These are phyloP conservation scores for Irpex rosettiformis DNA, from an alignment of 1,284 basidiomycete genomes.

Conservation along the genomic window DNA sequence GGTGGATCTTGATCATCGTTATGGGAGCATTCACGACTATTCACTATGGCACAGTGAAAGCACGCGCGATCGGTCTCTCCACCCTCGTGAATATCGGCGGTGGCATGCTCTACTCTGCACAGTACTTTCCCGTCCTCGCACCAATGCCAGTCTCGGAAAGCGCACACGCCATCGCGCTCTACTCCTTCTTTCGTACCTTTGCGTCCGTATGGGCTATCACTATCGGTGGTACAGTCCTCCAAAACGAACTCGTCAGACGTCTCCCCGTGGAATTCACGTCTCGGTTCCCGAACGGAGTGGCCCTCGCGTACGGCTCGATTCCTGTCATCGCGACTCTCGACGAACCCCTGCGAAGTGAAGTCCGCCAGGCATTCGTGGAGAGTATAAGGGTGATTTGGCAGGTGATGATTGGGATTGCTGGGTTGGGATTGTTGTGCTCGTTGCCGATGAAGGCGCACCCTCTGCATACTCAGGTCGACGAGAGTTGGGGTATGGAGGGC, in stretches of 20 bases:
- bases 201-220: slow-evolving; percentile 12
- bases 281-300: not conserved
- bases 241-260: slow-evolving; percentile 5
- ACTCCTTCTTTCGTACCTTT: slow-evolving; percentile 20
- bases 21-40: slow-evolving; percentile 11
- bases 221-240: slow-evolving; percentile 10
- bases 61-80: slow-evolving; percentile 17
- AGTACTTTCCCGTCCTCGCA: slow-evolving; percentile 28
- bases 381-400: too few relatives aligned
- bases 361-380: too few relatives aligned
- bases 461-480: too few relatives aligned
- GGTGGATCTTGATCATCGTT: slow-evolving; percentile 25
- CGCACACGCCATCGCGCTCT: slow-evolving; percentile 21
- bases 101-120: slow-evolving; percentile 22
- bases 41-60: not conserved
- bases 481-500: too few relatives aligned
- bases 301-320: slow-evolving; percentile 5
- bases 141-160: slow-evolving; percentile 17
- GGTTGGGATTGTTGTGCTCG: too few relatives aligned
- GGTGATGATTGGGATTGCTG: too few relatives aligned
- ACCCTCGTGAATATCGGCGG: slow-evolving; percentile 21
- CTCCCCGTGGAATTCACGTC: slow-evolving; percentile 8
- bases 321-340: too few relatives aligned
- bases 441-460: too few relatives aligned
- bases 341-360: too few relatives aligned